phyloP scores from a whole-genome alignment of 768 basidiomycete species.

The Pulveroboletus sp. region DNA sequence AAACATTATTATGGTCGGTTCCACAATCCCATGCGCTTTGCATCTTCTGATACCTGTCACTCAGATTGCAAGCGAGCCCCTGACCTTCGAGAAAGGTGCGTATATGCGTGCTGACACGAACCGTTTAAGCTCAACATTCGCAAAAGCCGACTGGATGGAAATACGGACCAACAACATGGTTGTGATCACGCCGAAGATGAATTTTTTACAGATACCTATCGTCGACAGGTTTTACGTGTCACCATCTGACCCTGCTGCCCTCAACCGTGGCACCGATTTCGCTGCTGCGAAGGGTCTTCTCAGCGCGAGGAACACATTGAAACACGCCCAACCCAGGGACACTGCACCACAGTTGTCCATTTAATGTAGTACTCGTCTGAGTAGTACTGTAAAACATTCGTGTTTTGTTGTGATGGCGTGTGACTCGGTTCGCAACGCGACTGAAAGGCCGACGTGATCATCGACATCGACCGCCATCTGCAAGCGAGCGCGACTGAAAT shows the following conservation, averaged over 20 bases:
- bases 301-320: constrained; percentile 48
- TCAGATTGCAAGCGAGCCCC: constrained; percentile 84
- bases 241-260: constrained; percentile 72
- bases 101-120: neutral
- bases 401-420: constrained; percentile 1
- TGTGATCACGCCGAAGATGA: constrained; percentile 94
- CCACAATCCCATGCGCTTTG: constrained; percentile 1
- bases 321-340: constrained; percentile 21
- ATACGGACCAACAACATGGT: constrained; percentile 96
- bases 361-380: constrained; percentile 5
- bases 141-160: constrained; percentile 93
- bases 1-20: constrained; percentile 82
- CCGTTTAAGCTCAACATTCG: neutral
- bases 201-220: constrained; percentile 90
- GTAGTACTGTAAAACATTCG: constrained; percentile 2
- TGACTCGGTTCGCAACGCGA: constrained; percentile 4
- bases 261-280: constrained; percentile 71
- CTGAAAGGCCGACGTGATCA: neutral
- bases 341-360: constrained; percentile 18
- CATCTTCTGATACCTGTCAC: constrained; percentile 7
- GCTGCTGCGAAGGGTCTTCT: constrained; percentile 85
- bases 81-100: constrained; percentile 92
- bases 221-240: constrained; percentile 90
- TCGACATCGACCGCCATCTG: neutral
- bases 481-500: constrained; percentile 3